Conservation (phyloP, 495 filamentous ascomycete species). For the Annulohypoxylon moriforme region DNA sequence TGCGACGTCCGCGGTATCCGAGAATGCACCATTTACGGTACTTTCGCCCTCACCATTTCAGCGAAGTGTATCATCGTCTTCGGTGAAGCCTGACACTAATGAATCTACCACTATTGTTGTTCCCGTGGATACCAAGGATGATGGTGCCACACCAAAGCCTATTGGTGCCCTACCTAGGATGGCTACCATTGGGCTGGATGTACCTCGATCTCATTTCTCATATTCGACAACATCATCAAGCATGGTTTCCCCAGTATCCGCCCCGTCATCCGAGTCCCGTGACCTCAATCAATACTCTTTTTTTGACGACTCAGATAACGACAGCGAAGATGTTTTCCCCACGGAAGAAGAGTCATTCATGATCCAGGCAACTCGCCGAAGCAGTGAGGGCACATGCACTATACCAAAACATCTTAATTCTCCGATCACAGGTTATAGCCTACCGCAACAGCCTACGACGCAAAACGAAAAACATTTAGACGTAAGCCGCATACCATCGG, state of each 20-base stretch:
- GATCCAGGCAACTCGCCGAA: conserved; percentile 22
- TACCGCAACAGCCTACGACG: conserved; percentile 48
- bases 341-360: conserved; percentile 33
- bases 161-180: neutral
- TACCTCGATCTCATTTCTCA: conserved; percentile 53
- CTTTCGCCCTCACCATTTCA: conserved; percentile 63
- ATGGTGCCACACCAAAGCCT: neutral
- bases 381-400: conserved; percentile 7
- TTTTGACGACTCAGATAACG: conserved; percentile 58
- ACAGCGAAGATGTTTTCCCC: conserved; percentile 43
- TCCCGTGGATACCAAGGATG: conserved; percentile 3
- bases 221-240: conserved; percentile 51
- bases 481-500: conserved; percentile 20
- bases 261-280: conserved; percentile 38
- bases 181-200: conserved; percentile 15
- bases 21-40: conserved; percentile 54
- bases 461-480: conserved; percentile 37
- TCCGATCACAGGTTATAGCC: conserved; percentile 56
- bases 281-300: conserved; percentile 51
- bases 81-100: conserved; percentile 20
- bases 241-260: conserved; percentile 44
- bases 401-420: conserved; percentile 38
- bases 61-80: conserved; percentile 49
- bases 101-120: conserved; percentile 26
- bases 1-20: conserved; percentile 60